Evolutionary conservation across 805 yeast species (phyloP), one percentile per base, ranked within the genome.

Genomic region (Lipomyces sp.): DNA sequence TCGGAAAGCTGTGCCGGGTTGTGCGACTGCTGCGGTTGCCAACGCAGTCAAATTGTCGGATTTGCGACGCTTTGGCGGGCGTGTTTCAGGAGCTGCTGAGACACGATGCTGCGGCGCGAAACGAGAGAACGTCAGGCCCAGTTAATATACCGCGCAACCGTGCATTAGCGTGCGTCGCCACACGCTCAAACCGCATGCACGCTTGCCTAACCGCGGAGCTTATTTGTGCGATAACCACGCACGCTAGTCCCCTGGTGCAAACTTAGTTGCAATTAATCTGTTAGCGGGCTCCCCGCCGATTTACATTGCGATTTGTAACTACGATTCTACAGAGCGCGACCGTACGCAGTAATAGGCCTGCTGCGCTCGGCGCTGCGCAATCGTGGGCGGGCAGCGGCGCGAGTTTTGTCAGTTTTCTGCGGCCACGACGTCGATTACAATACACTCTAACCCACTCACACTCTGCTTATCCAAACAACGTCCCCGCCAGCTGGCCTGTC

Each of bases 31-130:
- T 24, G 24, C 24, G 24, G 24, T 37, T 37, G 39, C 39, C 39
- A 37, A 37, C 39, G 13, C 15, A 37, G 39, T 6, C 39, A 24
- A 24, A 24, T 24, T 24, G 39, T 35, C 13, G 39, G 39, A 10
- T 8, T 35, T 13, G 0, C 24, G 48, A 42, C 18, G 18, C 48
- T 10, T 4, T 35, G 13, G 48, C 15, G 24, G 48, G 48, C 48
- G 48, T 42, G 24, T 24, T 24, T 24, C 24, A 24, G 24, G 24
- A 24, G 24, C 48, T 42, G n/a, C 8, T 42, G 48, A 42, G 48
- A 42, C 48, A 42, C 48, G 48, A 42, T 42, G 24, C n/a, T 42
- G 48, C 48, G 48, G 48, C 48, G 48, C 48, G 48, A 15, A 42
- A 42, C 48, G 48, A 42, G 48, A 7, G 24, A 24, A 7, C 48